Evolutionary conservation across 495 filamentous ascomycete genomes (phyloP), one percentile per base, ranked within the genome.

Genomic region (Aspergillus affinis): DNA sequence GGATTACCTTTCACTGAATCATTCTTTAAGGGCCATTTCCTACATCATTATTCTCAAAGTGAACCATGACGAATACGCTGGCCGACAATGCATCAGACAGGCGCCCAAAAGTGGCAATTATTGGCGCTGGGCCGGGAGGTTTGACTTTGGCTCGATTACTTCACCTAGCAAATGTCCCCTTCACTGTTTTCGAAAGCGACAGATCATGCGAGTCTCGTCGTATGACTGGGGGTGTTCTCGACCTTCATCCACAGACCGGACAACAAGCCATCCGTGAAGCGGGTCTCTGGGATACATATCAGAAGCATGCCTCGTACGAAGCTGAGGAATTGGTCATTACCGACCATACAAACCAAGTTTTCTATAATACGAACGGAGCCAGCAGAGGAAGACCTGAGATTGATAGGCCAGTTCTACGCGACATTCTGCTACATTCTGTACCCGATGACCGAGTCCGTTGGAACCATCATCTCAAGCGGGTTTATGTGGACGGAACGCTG

Each of bases 41-140:
- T n/a, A n/a, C n/a, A n/a, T n/a, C n/a, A n/a, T n/a, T n/a, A n/a
- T n/a, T n/a, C n/a, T n/a, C n/a, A n/a, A n/a, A n/a, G n/a, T n/a
- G n/a, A n/a, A n/a, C n/a, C n/a, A n/a, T n/a, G n/a, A n/a, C n/a
- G n/a, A n/a, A n/a, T n/a, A n/a, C n/a, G n/a, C n/a, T n/a, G n/a
- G n/a, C n/a, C n/a, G n/a, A n/a, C n/a, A n/a, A n/a, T n/a, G n/a
- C n/a, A n/a, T n/a, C n/a, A n/a, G n/a, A n/a, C 23, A 26, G 23
- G 71, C 20, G 30, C 8, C 69, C 72, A 51, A 68, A 45, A 53
- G 82, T 86, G 48, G 84, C 83, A 41, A 84, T 86, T 61, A 70
- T 85, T 36, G 84, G 84, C 61, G 84, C 70, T 46, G 86, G 85
- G 5, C 85, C 84, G 20, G 78, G 75, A 4, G 85, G 86, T 23